Percentiles rank a stretch among this genome's conserved stretches.
Evolutionary conservation across 2,329 filamentous ascomycete genomes (phyloP).

Genomic region (Dactylella cylindrospora): DNA sequence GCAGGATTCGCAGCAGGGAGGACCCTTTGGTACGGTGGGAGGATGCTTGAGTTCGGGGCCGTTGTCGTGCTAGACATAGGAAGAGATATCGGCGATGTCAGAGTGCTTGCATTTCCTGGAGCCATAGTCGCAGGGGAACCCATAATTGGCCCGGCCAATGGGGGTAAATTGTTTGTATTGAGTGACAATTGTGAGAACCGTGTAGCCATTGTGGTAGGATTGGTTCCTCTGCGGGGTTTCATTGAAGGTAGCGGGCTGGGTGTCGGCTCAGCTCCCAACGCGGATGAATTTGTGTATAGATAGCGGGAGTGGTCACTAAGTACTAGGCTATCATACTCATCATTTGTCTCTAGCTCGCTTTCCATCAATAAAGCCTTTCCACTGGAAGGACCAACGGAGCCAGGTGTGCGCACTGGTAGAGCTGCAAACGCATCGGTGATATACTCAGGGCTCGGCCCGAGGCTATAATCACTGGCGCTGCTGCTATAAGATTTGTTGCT

Average conservation of each 20-base stretch:
- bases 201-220: slow-evolving; percentile 31
- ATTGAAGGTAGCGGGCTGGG: slow-evolving; percentile 14
- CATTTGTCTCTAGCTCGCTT: slow-evolving; percentile 37
- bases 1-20: slow-evolving; percentile 86
- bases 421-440: slow-evolving; percentile 36
- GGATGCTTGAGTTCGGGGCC: slow-evolving; percentile 18
- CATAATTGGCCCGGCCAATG: slow-evolving; percentile 28
- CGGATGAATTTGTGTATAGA: slow-evolving; percentile 33
- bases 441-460: slow-evolving; percentile 38
- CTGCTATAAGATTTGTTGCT: slow-evolving; percentile 37
- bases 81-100: slow-evolving; percentile 41
- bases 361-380: slow-evolving; percentile 44
- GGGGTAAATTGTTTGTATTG: slow-evolving; percentile 42
- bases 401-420: slow-evolving; percentile 17
- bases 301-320: slow-evolving; percentile 40
- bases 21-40: slow-evolving; percentile 45
- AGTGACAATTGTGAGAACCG: slow-evolving; percentile 40
- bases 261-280: slow-evolving; percentile 11
- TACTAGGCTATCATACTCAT: slow-evolving; percentile 40
- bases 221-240: slow-evolving; percentile 39
- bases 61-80: slow-evolving; percentile 32
- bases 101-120: slow-evolving; percentile 29
- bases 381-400: slow-evolving; percentile 33
- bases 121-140: slow-evolving; percentile 35
- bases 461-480: slow-evolving; percentile 39